phyloP scores from a whole-genome alignment of 1,139 yeast genomes.

The Pichia sp. region DNA sequence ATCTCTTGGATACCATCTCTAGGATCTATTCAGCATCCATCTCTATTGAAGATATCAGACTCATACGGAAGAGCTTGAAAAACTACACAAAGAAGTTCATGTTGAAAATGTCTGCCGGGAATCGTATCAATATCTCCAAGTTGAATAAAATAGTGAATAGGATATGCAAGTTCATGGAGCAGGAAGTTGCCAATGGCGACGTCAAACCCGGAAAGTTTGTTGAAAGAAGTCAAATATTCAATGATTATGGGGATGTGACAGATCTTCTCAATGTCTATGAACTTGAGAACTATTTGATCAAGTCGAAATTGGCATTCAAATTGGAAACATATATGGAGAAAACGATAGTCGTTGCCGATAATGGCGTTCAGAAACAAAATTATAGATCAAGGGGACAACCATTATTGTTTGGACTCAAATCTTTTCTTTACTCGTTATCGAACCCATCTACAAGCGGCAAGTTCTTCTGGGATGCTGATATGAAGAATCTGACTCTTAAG shows the following conservation, averaged over 20 bases:
- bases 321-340: conserved; percentile 64
- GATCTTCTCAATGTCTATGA: conserved; percentile 68
- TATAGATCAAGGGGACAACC: conserved; percentile 37
- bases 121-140: conserved; percentile 63
- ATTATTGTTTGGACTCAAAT: conserved; percentile 55
- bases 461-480: conserved; percentile 53
- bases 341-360: conserved; percentile 5
- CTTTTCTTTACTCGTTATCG: conserved; percentile 57
- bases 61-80: conserved; percentile 41
- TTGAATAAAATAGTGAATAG: conserved; percentile 50
- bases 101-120: conserved; percentile 61
- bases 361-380: conserved; percentile 7
- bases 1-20: conserved; percentile 69
- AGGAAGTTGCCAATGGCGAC: conserved; percentile 25
- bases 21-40: conserved; percentile 61
- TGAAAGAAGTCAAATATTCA: conserved; percentile 45
- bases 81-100: conserved; percentile 54
- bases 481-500: conserved; percentile 35
- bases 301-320: conserved; percentile 77
- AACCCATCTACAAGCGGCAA: conserved; percentile 81
- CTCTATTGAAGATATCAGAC: conserved; percentile 40
- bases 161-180: conserved; percentile 39
- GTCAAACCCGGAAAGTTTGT: conserved; percentile 50
- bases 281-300: conserved; percentile 54
- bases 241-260: conserved; percentile 51